Evolutionary conservation across 2,329 filamentous ascomycete genomes (phyloP).

Genomic region (Trichoderma hamatum): DNA sequence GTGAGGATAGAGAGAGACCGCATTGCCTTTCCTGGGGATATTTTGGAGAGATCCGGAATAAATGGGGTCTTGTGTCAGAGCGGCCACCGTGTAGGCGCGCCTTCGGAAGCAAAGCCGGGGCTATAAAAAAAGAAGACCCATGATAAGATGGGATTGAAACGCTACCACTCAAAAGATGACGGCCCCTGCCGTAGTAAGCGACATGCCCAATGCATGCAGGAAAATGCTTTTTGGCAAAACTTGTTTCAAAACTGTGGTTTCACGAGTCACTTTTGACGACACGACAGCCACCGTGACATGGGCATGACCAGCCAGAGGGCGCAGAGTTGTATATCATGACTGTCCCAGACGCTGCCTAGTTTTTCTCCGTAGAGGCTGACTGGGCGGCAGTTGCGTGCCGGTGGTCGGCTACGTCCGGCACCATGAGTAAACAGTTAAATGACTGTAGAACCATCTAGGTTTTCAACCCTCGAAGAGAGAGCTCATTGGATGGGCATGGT

Average conservation of each 20-base stretch:
- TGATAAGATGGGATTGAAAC: not conserved
- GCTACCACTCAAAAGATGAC: not conserved
- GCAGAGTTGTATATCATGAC: not conserved
- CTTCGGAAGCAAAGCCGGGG: not conserved
- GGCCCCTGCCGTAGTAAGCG: conserved; percentile 4
- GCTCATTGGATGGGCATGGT: not conserved
- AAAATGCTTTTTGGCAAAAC: not conserved
- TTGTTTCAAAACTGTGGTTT: not conserved
- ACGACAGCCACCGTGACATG: not conserved
- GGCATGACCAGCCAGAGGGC: not conserved
- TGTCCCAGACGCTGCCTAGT: not conserved
- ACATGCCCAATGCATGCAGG: not conserved
- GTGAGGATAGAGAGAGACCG: not conserved
- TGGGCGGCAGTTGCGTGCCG: not conserved
- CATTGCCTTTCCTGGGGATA: not conserved
- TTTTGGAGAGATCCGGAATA: not conserved
- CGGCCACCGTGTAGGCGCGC: not conserved
- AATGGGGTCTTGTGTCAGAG: not conserved
- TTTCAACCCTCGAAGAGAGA: not conserved
- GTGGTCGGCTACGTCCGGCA: not conserved
- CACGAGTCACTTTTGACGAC: not conserved
- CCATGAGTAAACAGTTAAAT: not conserved
- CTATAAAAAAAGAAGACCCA: not conserved
- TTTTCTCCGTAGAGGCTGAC: not conserved
- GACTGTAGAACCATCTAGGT: not conserved